Conservation (phyloP, 2,329 filamentous ascomycete species). For the Fusarium sp. region DNA sequence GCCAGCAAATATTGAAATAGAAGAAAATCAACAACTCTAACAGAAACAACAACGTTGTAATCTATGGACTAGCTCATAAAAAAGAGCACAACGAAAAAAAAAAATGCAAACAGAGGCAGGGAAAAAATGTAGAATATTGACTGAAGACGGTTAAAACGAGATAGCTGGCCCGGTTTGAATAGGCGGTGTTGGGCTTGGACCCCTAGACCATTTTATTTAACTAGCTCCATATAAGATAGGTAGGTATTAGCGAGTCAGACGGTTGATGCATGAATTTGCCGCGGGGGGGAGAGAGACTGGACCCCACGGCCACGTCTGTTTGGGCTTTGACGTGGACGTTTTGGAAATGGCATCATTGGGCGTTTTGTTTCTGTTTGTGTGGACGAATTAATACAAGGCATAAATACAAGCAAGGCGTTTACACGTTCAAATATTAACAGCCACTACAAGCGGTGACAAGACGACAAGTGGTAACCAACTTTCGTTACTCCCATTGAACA, state of each 20-base stretch:
- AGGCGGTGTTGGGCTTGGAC: conserved; percentile 32
- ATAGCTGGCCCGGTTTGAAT: conserved; percentile 20
- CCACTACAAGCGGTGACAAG: not conserved
- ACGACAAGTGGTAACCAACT: conserved; percentile 3
- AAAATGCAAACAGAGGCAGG: conserved; percentile 24
- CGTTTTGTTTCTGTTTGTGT: not conserved
- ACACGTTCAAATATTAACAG: not conserved
- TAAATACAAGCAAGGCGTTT: not conserved
- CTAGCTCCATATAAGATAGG: conserved; percentile 2
- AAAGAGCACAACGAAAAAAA: not conserved
- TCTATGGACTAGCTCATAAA: not conserved
- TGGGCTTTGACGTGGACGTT: not conserved
- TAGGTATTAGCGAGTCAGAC: not conserved
- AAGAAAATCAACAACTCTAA: too few species aligned
- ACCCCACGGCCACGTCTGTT: conserved; percentile 8
- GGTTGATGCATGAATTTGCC: conserved; percentile 16
- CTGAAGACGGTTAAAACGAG: conserved; percentile 15
- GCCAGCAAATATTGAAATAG: too few species aligned
- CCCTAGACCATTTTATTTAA: conserved; percentile 9
- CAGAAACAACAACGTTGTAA: too few species aligned
- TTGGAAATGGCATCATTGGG: conserved; percentile 6
- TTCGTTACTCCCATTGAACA: conserved; percentile 36
- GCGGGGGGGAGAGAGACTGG: not conserved
- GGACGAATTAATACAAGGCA: not conserved
- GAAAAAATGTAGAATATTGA: conserved; percentile 13